Conservation (phyloP, 129 eudicot species). For the Centrapalus pauciflorus region DNA sequence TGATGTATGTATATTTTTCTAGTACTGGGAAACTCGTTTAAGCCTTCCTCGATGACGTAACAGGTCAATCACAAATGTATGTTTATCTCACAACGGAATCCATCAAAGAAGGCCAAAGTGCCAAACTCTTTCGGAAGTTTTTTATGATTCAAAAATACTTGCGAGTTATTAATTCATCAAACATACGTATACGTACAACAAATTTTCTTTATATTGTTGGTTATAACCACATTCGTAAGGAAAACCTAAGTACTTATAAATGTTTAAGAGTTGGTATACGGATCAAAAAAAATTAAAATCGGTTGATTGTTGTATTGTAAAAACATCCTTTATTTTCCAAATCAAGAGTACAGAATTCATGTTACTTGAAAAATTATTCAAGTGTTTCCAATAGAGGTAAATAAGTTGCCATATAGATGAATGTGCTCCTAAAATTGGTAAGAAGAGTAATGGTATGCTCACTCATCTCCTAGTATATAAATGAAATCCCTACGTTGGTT, state of each 20-base stretch:
- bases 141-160: too few species aligned
- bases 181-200: too few species aligned
- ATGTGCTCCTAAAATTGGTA: background rate
- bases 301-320: background rate
- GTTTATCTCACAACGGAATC: too few species aligned
- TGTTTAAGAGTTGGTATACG: background rate
- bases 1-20: too few species aligned
- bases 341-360: conserved; percentile 3
- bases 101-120: too few species aligned
- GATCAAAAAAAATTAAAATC: background rate
- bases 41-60: too few species aligned
- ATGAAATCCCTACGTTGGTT: conserved; percentile 8
- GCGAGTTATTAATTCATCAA: too few species aligned
- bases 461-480: conserved; percentile 19
- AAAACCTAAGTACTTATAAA: background rate
- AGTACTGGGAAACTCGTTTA: too few species aligned
- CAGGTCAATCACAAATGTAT: too few species aligned
- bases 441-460: conserved; percentile 7
- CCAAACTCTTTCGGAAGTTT: too few species aligned
- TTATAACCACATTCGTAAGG: background rate
- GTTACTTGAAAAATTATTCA: background rate
- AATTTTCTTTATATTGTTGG: too few species aligned
- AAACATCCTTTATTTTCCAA: background rate
- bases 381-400: conserved; percentile 9
- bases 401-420: conserved; percentile 6